Conservation (phyloP, 768 basidiomycete genomes). For the Fomitopsis pulvina region DNA sequence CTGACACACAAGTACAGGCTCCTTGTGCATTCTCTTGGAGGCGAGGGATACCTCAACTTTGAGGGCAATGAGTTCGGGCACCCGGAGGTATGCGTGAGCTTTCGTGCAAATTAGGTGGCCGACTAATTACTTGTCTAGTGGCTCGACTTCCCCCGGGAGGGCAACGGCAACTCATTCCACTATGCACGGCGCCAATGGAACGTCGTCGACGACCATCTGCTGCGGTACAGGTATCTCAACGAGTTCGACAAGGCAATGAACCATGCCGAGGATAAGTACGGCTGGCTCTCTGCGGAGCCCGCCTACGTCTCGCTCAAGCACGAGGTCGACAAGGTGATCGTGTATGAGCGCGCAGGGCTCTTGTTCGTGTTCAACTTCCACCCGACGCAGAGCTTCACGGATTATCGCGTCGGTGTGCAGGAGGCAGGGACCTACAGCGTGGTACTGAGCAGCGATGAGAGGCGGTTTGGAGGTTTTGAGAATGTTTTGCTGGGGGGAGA, state of each 20-base stretch:
- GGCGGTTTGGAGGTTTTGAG: constrained; percentile 84
- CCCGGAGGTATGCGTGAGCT: constrained; percentile 61
- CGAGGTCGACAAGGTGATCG: constrained; percentile 88
- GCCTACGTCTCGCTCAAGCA: constrained; percentile 94
- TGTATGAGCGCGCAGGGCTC: constrained; percentile 89
- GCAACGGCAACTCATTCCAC: constrained; percentile 94
- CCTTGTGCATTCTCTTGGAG: constrained; percentile 86
- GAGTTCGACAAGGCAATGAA: constrained; percentile 95
- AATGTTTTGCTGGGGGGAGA: constrained; percentile 58
- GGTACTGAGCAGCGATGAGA: constrained; percentile 80
- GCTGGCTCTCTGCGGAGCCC: constrained; percentile 81
- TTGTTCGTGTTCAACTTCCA: constrained; percentile 98
- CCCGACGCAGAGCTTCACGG: constrained; percentile 81
- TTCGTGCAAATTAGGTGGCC: background rate
- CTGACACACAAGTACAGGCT: constrained; percentile 41
- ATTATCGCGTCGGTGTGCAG: constrained; percentile 92
- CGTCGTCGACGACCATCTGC: constrained; percentile 73
- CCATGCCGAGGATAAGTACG: constrained; percentile 65
- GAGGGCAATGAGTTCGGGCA: constrained; percentile 99
- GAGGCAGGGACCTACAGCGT: constrained; percentile 78
- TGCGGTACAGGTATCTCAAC: constrained; percentile 94
- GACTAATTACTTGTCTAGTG: constrained; percentile 44
- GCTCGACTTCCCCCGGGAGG: constrained; percentile 98
- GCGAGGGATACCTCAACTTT: constrained; percentile 97
- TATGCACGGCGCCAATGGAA: constrained; percentile 98